Percentiles rank a stretch among this genome's conserved stretches.
Evolutionary conservation across 2,329 filamentous ascomycete genomes (phyloP).

Genomic region (Dactylellina haptotyla): DNA sequence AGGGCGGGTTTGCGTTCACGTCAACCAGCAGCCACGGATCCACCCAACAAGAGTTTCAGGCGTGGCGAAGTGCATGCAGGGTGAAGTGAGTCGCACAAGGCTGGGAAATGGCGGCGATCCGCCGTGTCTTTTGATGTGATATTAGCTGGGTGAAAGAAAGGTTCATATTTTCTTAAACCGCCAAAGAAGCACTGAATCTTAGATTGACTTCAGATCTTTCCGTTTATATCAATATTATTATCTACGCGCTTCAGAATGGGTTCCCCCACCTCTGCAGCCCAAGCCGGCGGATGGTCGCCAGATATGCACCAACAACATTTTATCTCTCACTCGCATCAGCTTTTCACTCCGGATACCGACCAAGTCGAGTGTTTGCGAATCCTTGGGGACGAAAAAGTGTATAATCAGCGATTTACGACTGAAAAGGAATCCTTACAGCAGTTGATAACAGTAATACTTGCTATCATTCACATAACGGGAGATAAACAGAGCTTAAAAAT

Average conservation of each 20-base stretch:
- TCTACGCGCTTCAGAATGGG: neutral
- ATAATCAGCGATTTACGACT: neutral
- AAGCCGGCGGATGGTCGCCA: neutral
- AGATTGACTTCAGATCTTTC: too few relatives aligned
- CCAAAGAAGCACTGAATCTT: too few relatives aligned
- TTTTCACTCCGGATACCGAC: slow-evolving; percentile 11
- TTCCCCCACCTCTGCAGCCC: too few relatives aligned
- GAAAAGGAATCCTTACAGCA: slow-evolving; percentile 14
- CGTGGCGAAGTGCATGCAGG: neutral
- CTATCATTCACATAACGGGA: too few relatives aligned
- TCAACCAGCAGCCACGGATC: neutral
- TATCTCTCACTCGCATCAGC: slow-evolving; percentile 3
- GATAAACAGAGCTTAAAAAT: neutral
- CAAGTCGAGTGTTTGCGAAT: slow-evolving; percentile 30
- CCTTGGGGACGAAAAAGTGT: neutral
- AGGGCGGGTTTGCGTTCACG: neutral
- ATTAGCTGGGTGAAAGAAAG: too few relatives aligned
- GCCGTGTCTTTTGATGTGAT: too few relatives aligned
- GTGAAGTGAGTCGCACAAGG: neutral
- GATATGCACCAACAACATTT: slow-evolving; percentile 19
- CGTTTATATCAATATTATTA: too few relatives aligned
- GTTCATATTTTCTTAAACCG: too few relatives aligned
- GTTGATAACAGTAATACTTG: slow-evolving; percentile 16
- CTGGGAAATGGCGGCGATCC: too few relatives aligned
- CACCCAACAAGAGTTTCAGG: neutral